Percentiles rank a stretch among this genome's conserved stretches.
Evolutionary conservation across 2,329 filamentous ascomycete species (phyloP).

Genomic region (Aspergillus unguis): DNA sequence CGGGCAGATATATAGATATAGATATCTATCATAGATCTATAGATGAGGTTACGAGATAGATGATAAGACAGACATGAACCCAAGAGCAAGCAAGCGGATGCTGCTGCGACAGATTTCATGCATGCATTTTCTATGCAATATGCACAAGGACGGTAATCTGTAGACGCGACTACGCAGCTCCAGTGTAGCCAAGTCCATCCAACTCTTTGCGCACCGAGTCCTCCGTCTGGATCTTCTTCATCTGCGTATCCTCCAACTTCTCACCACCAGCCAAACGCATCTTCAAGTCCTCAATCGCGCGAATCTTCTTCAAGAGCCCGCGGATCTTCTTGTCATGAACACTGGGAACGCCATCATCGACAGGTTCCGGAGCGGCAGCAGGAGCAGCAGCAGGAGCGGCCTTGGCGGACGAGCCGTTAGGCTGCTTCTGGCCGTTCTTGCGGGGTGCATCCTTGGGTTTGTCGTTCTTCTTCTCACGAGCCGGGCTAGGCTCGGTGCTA

Average conservation of each 20-base stretch:
- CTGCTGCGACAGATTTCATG: constrained; percentile 7
- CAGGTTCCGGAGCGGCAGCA: constrained; percentile 25
- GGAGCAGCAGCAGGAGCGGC: constrained; percentile 27
- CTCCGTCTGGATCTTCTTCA: constrained; percentile 97
- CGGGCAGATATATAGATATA: not conserved
- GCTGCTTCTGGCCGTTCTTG: constrained; percentile 23
- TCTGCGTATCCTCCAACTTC: constrained; percentile 96
- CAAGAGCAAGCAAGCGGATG: constrained; percentile 4
- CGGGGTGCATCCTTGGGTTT: constrained; percentile 44
- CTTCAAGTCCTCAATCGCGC: constrained; percentile 96
- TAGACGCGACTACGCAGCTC: constrained; percentile 16
- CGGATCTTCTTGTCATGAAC: constrained; percentile 94
- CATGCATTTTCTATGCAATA: not conserved
- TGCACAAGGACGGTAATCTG: not conserved
- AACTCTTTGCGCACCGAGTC: constrained; percentile 79
- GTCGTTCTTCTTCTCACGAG: constrained; percentile 55
- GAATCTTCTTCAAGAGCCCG: constrained; percentile 91
- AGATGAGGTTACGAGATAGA: not conserved
- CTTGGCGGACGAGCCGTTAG: constrained; percentile 15
- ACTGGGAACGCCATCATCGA: constrained; percentile 43
- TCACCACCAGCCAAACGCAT: constrained; percentile 93
- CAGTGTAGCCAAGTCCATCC: constrained; percentile 55
- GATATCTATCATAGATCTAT: not conserved
- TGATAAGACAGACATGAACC: not conserved
- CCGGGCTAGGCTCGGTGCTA: constrained; percentile 57